Base-by-base conservation (phyloP, 2,329 filamentous ascomycete species). In the Didymella exigua region DNA sequence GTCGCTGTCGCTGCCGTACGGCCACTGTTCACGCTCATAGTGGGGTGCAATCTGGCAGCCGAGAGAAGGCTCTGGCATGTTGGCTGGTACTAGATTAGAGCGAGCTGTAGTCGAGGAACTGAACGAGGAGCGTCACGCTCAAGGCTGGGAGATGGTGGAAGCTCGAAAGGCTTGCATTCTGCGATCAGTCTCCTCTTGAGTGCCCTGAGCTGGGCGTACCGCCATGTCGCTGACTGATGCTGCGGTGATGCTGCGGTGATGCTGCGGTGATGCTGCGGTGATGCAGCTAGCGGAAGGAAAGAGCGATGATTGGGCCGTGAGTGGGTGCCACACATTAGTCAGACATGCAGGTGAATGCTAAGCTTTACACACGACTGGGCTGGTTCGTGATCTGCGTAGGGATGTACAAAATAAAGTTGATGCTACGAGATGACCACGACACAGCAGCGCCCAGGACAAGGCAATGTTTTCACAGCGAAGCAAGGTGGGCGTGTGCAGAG, bases 31-130 rank as follows among this genome's bases (percentile, higher is more conserved):
- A 23, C 60, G 51, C 3, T 66, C 44, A 42, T 70, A 71, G 13
- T 65, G 44, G 0, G 66, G 67, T 11, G 67, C 66, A 5, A 71
- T 71, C 34, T 71, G 66, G 49, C 63, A 68, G 7, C 67, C 67
- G 41, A 69, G 54, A 1, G 58, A 55, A 3, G 66, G 59, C 2
- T 46, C 38, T 8, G 58, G 38, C 66, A 68, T 69, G 7, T 50
- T 56, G 16, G 16, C 11, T 26, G 43, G 23, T 6, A n/a, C 10
- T 6, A 14, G 8, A 5, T 10, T 13, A 36, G 44, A 36, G 14
- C 30, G 40, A 34, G n/a, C 38, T 45, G 30, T 54, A 14, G 23
- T 49, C 8, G 46, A 58, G 2, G 44, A 49, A 23, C 26, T 18
- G 27, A 19, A 11, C 16, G 43, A 43, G 5, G 27, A 13, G 18